phyloP scores from a whole-genome alignment of 2,329 filamentous ascomycete species.

The Ophiostoma piceae region DNA sequence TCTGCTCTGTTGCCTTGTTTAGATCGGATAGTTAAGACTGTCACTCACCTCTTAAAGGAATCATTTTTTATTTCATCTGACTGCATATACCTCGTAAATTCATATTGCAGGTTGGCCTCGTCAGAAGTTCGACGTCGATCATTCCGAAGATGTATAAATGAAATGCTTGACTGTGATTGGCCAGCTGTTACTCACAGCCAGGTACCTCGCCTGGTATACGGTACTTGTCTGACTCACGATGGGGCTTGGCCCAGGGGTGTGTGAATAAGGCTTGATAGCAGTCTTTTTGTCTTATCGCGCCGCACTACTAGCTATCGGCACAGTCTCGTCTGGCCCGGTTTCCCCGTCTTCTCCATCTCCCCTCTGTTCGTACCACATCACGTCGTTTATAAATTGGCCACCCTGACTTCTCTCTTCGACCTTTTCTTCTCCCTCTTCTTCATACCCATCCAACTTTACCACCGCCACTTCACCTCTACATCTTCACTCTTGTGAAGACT shows the following conservation, averaged over 20 bases:
- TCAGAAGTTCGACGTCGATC: not conserved
- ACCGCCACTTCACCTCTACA: not conserved
- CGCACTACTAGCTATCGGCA: not conserved
- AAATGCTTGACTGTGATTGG: not conserved
- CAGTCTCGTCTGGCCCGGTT: not conserved
- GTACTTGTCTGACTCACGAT: not conserved
- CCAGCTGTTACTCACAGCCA: not conserved
- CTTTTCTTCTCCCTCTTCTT: not conserved
- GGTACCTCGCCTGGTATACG: not conserved
- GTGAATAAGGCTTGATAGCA: not conserved
- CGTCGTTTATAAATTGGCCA: constrained; percentile 4
- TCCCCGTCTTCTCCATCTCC: not conserved
- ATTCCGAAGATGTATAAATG: not conserved
- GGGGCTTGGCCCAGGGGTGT: not conserved
- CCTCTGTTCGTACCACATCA: not conserved
- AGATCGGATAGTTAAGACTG: too few relatives aligned
- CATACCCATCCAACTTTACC: not conserved
- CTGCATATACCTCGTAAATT: too few relatives aligned
- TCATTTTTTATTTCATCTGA: not conserved
- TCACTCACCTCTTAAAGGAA: too few relatives aligned
- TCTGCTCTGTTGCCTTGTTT: too few relatives aligned
- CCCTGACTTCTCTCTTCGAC: not conserved
- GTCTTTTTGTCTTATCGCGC: not conserved
- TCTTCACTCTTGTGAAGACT: not conserved
- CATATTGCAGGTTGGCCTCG: not conserved